Evolutionary conservation across 768 basidiomycete genomes (phyloP).

Genomic region (Goffeauzyma gilvescens): DNA sequence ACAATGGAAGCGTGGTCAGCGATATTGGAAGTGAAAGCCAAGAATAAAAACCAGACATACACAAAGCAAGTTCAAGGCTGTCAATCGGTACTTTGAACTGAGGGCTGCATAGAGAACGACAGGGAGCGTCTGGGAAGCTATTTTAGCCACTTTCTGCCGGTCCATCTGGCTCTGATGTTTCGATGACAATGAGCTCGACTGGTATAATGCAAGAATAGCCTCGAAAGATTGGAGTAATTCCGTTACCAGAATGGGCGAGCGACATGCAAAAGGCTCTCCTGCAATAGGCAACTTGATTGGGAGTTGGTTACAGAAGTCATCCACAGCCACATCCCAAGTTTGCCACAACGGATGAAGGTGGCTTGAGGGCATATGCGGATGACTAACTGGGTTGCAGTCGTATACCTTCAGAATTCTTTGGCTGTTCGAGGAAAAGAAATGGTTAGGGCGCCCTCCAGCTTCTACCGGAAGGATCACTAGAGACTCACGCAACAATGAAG

Average conservation of each 20-base stretch:
- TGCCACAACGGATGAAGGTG: slow-evolving; percentile 12
- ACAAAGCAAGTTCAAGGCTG: slow-evolving; percentile 3
- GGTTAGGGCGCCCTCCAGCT: neutral
- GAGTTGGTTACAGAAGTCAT: slow-evolving; percentile 9
- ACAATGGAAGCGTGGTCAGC: neutral
- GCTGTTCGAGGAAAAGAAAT: neutral
- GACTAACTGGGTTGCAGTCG: slow-evolving; percentile 9
- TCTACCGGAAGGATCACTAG: too few relatives aligned
- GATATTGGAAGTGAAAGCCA: neutral
- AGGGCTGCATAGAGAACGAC: slow-evolving; percentile 7
- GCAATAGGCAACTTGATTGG: neutral
- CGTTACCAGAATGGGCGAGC: slow-evolving; percentile 6
- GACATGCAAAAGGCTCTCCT: slow-evolving; percentile 4
- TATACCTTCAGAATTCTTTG: slow-evolving; percentile 7
- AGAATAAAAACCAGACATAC: neutral
- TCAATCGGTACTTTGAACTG: slow-evolving; percentile 1
- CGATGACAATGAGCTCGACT: slow-evolving; percentile 5
- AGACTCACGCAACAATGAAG: slow-evolving; percentile 9
- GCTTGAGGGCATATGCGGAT: slow-evolving; percentile 8
- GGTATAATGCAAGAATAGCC: too few relatives aligned
- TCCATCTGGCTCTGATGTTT: neutral
- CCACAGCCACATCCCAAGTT: slow-evolving; percentile 8
- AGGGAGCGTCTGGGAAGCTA: slow-evolving; percentile 5
- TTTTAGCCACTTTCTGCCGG: neutral
- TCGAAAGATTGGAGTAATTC: slow-evolving; percentile 6